A percentile compares a stretch with the other conserved stretches of the same genome.
phyloP scores from a whole-genome alignment of 1,284 basidiomycete species.

The Malassezia arunalokei region DNA sequence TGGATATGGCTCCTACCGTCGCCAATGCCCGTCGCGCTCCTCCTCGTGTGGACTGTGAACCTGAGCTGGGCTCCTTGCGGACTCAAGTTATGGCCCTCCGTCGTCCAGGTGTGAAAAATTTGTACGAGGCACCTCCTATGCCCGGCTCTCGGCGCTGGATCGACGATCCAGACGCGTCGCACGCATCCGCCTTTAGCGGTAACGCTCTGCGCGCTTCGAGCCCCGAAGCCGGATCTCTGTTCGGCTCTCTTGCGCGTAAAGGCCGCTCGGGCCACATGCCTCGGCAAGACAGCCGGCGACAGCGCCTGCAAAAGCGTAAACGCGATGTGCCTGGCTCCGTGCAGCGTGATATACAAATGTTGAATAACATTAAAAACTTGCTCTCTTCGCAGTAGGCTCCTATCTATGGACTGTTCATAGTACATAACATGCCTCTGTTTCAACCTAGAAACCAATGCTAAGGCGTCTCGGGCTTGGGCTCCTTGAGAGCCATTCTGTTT shows the following conservation, averaged over 20 bases:
- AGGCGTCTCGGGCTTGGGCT: slow-evolving; percentile 10
- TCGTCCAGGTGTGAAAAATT: background rate
- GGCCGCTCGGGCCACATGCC: background rate
- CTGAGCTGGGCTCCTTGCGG: slow-evolving; percentile 10
- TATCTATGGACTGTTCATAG: background rate
- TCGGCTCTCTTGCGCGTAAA: slow-evolving; percentile 13
- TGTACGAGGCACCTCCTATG: background rate
- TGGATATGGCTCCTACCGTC: slow-evolving; percentile 6
- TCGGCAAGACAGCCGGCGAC: slow-evolving; percentile 2
- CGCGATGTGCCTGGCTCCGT: slow-evolving; percentile 5
- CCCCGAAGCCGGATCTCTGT: slow-evolving; percentile 9
- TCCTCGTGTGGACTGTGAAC: background rate
- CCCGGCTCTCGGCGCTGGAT: slow-evolving; percentile 13
- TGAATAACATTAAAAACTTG: slow-evolving; percentile 16
- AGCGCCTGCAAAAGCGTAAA: slow-evolving; percentile 9
- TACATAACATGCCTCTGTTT: no score
- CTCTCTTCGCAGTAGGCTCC: slow-evolving; percentile 7
- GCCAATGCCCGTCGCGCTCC: slow-evolving; percentile 9
- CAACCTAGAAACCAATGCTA: background rate
- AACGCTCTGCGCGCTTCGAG: background rate
- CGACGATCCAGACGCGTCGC: slow-evolving; percentile 1
- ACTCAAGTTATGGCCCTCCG: slow-evolving; percentile 15
- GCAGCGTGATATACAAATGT: slow-evolving; percentile 14
- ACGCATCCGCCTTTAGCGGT: background rate
- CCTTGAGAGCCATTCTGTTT: slow-evolving; percentile 36